Base-by-base conservation (phyloP, 805 yeast species). In the Wickerhamomyces tratensis region DNA sequence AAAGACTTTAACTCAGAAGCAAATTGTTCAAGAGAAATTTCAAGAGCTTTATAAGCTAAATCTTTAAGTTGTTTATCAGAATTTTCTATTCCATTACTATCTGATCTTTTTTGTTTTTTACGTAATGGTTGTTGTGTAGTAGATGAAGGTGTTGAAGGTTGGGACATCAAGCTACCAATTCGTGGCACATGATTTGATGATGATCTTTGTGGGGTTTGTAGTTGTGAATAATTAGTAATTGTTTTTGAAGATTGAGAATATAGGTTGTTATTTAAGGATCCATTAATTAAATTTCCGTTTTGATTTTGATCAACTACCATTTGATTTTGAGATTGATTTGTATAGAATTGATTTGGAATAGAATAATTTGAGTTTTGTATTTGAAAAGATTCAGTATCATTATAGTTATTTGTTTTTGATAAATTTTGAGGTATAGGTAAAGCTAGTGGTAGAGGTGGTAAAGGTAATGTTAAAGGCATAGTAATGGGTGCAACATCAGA, bases 1-100 rank as follows among this genome's bases (percentile, higher is more conserved):
- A 70, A 56, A n/a, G 59, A 59, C 46, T 65, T 65, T n/a, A 74
- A 67, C 30, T 65, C 60, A 2, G 60, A 46, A 0, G 77, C 77
- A 43, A 72, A 62, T 29, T 69, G 71, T 5, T 63, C 50, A 7
- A 74, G 56, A 1, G 78, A 69, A 5, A 46, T 15, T 26, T 48
- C 49, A 5, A 56, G 41, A 2, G 51, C 48, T 39, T 52, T 51
- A 15, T 46, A 42, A 4, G 74, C 73, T 39, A 67, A 46, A 39
- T 54, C 58, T 47, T 58, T 65, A 44, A 69, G 47, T 42, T 68
- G 68, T 11, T 45, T 46, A 39, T 68, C 71, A 11, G 67, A 63
- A 14, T 61, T 63, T 38, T 56, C 60, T 4, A 11, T 29, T 7
- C 11, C 11, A 11, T 29, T 29, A 7, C 11, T 54, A 36, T 56